These are phyloP conservation scores for Terana coerulea DNA, from an alignment of 768 basidiomycete genomes.

Conservation along the genomic window DNA sequence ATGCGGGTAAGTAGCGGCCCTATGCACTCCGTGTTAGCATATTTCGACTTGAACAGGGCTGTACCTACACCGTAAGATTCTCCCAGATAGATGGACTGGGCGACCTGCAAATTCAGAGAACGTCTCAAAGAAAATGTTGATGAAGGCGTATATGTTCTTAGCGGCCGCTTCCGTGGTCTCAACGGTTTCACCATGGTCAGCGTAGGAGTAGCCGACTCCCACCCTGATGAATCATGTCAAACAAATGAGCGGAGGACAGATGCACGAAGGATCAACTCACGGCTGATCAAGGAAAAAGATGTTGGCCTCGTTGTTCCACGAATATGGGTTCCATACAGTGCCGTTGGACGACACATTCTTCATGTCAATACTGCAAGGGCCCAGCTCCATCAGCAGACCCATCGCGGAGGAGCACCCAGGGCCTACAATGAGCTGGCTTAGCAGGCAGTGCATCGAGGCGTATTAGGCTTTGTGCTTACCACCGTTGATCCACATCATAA, in stretches of 20 bases:
- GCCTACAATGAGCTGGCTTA: constrained; percentile 33
- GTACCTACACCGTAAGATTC: constrained; percentile 66
- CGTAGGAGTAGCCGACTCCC: constrained; percentile 70
- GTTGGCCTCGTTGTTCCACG: constrained; percentile 64
- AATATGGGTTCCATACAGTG: constrained; percentile 59
- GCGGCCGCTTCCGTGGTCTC: constrained; percentile 81
- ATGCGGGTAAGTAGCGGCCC: constrained; percentile 71
- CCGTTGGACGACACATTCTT: constrained; percentile 50
- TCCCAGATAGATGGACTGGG: constrained; percentile 67
- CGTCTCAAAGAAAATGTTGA: constrained; percentile 76
- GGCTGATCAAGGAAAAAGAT: constrained; percentile 73
- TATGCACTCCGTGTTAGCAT: too few relatives aligned
- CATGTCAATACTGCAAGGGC: constrained; percentile 60
- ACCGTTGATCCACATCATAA: constrained; percentile 72
- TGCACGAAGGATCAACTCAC: constrained; percentile 15
- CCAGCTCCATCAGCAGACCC: constrained; percentile 59
- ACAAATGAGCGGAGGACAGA: too few relatives aligned
- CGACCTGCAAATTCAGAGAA: constrained; percentile 70
- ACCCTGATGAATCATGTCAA: constrained; percentile 42
- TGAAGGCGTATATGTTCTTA: constrained; percentile 69
- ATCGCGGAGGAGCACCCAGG: constrained; percentile 53
- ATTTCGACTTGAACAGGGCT: too few relatives aligned
- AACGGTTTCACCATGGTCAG: constrained; percentile 63
- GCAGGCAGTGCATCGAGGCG: too few relatives aligned
- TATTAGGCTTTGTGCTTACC: too few relatives aligned